Evolutionary conservation across 441 rosid species (phyloP).

Genomic region (Euphorbia celastroides): DNA sequence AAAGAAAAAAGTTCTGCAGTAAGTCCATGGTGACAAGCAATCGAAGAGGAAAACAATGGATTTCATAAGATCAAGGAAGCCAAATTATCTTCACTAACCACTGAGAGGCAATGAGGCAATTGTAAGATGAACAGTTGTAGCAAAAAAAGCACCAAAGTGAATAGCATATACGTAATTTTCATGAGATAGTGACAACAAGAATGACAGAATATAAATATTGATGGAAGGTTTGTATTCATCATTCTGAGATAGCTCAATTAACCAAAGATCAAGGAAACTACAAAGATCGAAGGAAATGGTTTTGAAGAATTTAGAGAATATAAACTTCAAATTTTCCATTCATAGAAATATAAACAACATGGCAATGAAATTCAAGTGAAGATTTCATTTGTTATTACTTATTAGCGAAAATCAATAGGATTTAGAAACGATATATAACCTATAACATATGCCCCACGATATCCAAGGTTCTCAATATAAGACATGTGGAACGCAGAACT

Average conservation of each 20-base stretch:
- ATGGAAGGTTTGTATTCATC: no score
- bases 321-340: no score
- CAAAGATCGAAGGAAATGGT: no score
- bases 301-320: no score
- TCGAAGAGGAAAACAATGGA: background rate
- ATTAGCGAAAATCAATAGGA: background rate
- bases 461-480: background rate
- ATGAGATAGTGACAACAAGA: background rate
- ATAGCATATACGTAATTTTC: background rate
- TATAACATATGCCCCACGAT: background rate
- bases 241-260: no score
- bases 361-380: background rate
- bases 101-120: conserved; percentile 2
- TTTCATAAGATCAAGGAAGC: background rate
- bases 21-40: background rate
- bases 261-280: no score
- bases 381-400: background rate
- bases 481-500: background rate
- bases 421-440: background rate
- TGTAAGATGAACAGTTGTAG: background rate
- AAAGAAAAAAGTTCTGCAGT: background rate
- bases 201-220: no score
- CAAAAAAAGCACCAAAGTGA: background rate
- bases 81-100: background rate
- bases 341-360: background rate